These are phyloP conservation scores for Tetrahymena malaccensis DNA, from an alignment of 73 alveolate genomes.

Conservation along the genomic window DNA sequence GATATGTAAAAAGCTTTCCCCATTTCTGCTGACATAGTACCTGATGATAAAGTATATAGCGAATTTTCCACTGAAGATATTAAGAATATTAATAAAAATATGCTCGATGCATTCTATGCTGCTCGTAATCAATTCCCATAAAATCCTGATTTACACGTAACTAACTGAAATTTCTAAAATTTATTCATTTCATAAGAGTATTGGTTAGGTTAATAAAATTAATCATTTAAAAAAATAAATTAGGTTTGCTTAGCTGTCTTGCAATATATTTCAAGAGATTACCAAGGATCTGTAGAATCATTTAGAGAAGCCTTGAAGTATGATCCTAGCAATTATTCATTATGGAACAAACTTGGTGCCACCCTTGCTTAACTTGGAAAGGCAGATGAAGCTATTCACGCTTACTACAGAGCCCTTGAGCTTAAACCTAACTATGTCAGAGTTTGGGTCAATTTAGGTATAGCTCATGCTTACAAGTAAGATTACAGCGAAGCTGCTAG, in stretches of 20 bases:
- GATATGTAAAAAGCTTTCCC: background rate
- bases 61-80: conserved; percentile 8
- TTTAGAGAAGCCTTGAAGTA: conserved; percentile 56
- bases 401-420: conserved; percentile 72
- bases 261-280: conserved; percentile 56
- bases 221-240: too few relatives aligned
- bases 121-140: conserved; percentile 55
- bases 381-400: conserved; percentile 52
- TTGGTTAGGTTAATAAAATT: too few relatives aligned
- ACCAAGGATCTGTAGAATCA: conserved; percentile 44
- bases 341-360: conserved; percentile 91
- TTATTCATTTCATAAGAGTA: too few relatives aligned
- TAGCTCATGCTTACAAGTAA: conserved; percentile 60
- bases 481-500: conserved; percentile 57
- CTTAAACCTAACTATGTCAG: conserved; percentile 84
- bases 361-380: conserved; percentile 69
- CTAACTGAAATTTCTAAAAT: background rate
- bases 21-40: background rate
- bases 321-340: conserved; percentile 70
- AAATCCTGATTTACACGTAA: conserved; percentile 35
- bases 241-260: conserved; percentile 44
- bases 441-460: conserved; percentile 82
- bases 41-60: background rate
- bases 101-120: conserved; percentile 36
- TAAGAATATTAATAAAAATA: conserved; percentile 13